Evolutionary conservation across 2,329 filamentous ascomycete species (phyloP), one percentile per base, ranked within the genome.

Genomic region (Diaporthe vaccinii): DNA sequence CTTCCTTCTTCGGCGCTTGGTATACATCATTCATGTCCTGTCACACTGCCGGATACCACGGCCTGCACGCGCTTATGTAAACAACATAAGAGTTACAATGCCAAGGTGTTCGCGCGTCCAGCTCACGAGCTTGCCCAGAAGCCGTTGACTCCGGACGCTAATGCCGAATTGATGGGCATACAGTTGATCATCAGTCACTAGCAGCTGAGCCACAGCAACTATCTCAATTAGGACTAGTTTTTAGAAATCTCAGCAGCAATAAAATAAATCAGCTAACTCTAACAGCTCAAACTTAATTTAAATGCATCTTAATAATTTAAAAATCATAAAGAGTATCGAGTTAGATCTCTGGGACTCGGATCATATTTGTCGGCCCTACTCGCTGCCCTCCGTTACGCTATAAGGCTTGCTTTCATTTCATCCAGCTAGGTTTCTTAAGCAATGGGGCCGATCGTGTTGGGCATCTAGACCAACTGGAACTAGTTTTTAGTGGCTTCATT

Each of bases 1-100:
- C 65, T 69, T 55, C 65, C 65, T 69, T 69, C 34, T 55, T 69
- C 49, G 65, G 65, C 46, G 65, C 65, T 69, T 69, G 49, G 65
- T 55, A 55, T 69, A 69, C 49, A 69, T 69, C 65, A 55, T 41
- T 31, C 31, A 69, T 31, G 39, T n/a, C 25, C 34, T 55, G 34
- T 55, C 3, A 8, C 22, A 39, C 46, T 68, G 65, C 46, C 31
- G 46, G 46, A 36, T 36, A 9, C 14, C 28, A 51, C 62, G 15
- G 59, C 34, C 2, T 17, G 22, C 25, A 8, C 10, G 36, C 14
- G 61, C 28, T 67, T 67, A 67, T 36, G 28, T 67, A 51, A 68
- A 51, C 44, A 10, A 17, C 31, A 53, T 34, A 39, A 53, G 34
- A 53, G 65, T 68, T 41, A 15, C 65, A 53, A 25, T 53, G 65